Evolutionary conservation across 2,329 filamentous ascomycete genomes (phyloP), one percentile per base, ranked within the genome.

Genomic region (Cercospora brassicicola): DNA sequence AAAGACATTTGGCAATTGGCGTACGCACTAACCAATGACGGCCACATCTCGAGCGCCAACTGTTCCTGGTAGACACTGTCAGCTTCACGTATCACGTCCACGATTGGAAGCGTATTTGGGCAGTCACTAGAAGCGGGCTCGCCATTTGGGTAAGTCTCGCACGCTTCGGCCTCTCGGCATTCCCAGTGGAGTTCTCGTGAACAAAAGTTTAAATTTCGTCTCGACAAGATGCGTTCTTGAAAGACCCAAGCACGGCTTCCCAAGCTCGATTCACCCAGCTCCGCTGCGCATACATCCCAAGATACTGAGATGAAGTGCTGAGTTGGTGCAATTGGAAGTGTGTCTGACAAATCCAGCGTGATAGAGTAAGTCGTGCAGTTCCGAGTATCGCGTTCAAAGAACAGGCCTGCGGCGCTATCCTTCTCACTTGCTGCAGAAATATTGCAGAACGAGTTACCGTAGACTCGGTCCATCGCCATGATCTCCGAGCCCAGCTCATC

Each of bases 401-500:
- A 55, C 10, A 55, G 48, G 20, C 48, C 48, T 28, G 48, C 20
- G 48, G 13, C 5, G 23, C 23, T 30, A 55, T 55, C 13, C 5
- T 55, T 30, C 23, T 55, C 48, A 55, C 48, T 55, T 33, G 61
- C 31, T 13, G 51, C 45, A 10, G 62, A 56, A 6, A 66, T 57
- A 20, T 62, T 66, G 39, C 39, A 61, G 23, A 33, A 55, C 4
- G 57, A 36, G 15, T 66, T 66, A 8, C 57, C 57, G 18, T 66
- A 66, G 30, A 66, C 33, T 26, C 56, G n/a, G n/a, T 31, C 8
- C 69, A 71, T 71, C 20, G 48, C 20, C 15, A 53, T 42, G 18
- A 60, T 63, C 20, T 71, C 67, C 10, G 13, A 28, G 7, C 31
- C 23, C 68, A 68, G 73, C 59, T 74, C 72, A 45, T 68, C 67